Evolutionary conservation across 2,329 filamentous ascomycete species (phyloP).

Genomic region (Paraphaeosphaeria sporulosa): DNA sequence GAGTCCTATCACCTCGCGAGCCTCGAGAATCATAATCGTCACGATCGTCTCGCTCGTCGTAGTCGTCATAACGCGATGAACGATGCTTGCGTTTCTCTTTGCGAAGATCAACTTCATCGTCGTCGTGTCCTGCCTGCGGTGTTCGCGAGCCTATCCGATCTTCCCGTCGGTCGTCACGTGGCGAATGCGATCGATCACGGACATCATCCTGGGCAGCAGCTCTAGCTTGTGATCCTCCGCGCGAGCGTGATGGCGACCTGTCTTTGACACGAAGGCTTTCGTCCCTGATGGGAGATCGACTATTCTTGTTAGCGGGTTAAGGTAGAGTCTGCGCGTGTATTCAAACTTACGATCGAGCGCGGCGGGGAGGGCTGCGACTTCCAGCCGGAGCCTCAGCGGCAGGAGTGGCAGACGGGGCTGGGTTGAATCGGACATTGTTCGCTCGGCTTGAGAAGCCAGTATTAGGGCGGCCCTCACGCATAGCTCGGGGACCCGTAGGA

Average conservation of each 20-base stretch:
- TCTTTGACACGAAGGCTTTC: constrained; percentile 44
- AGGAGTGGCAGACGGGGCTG: constrained; percentile 31
- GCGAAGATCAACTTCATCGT: constrained; percentile 43
- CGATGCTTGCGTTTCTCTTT: constrained; percentile 57
- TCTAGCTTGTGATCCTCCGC: constrained; percentile 48
- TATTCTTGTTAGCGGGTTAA: constrained; percentile 22
- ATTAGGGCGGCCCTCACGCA: constrained; percentile 87
- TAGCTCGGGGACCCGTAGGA: constrained; percentile 91
- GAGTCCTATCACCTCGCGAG: constrained; percentile 61
- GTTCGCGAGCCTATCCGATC: constrained; percentile 63
- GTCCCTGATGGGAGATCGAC: constrained; percentile 44
- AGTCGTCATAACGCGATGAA: constrained; percentile 53
- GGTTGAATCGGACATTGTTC: constrained; percentile 38
- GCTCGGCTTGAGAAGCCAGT: constrained; percentile 74
- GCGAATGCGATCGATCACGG: constrained; percentile 34
- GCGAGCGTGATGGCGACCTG: constrained; percentile 52
- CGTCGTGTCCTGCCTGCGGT: constrained; percentile 36
- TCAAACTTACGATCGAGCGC: constrained; percentile 40
- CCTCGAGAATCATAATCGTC: constrained; percentile 60
- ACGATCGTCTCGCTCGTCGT: constrained; percentile 42
- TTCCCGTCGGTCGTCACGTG: constrained; percentile 54
- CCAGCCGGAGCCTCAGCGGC: constrained; percentile 26
- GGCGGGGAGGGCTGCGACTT: constrained; percentile 40
- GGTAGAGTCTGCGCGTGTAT: not conserved
- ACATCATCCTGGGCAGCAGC: constrained; percentile 26